Percentiles rank a stretch among this genome's conserved stretches.
Evolutionary conservation across 2,329 filamentous ascomycete species (phyloP).

Genomic region (Penicillium sumatraense): DNA sequence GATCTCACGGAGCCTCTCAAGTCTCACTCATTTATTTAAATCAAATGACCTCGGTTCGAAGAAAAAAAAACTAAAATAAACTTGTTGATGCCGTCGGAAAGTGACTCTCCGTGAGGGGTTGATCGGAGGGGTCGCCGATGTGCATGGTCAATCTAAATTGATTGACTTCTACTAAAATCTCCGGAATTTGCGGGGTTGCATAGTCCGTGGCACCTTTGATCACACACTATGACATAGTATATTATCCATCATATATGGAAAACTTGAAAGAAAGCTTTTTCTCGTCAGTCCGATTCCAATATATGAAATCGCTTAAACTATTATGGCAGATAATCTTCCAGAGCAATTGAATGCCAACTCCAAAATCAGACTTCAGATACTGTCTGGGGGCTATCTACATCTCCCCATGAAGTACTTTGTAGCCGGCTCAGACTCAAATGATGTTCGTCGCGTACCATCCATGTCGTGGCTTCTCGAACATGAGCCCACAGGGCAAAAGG

Average conservation of each 20-base stretch:
- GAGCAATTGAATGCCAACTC: background rate
- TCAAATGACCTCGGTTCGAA: background rate
- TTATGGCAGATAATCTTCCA: background rate
- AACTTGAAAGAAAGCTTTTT: too few species aligned
- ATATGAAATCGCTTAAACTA: background rate
- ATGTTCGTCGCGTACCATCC: background rate
- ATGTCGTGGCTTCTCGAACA: background rate
- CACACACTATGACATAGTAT: background rate
- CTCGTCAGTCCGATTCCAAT: too few species aligned
- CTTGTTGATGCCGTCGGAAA: background rate
- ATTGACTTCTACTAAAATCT: too few species aligned
- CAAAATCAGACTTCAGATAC: background rate
- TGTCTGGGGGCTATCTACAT: background rate
- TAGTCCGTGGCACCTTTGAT: too few species aligned
- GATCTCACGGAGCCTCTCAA: background rate
- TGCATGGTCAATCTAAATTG: background rate
- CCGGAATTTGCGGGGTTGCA: background rate
- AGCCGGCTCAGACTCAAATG: background rate
- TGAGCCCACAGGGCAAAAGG: background rate
- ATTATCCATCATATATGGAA: too few species aligned
- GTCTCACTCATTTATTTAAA: background rate
- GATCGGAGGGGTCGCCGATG: background rate
- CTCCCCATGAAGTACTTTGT: background rate
- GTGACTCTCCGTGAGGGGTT: conserved; percentile 3
- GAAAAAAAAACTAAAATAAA: background rate